phyloP scores from a whole-genome alignment of 192 early-diverging fungal species.

The Radiomyces spectabilis region DNA sequence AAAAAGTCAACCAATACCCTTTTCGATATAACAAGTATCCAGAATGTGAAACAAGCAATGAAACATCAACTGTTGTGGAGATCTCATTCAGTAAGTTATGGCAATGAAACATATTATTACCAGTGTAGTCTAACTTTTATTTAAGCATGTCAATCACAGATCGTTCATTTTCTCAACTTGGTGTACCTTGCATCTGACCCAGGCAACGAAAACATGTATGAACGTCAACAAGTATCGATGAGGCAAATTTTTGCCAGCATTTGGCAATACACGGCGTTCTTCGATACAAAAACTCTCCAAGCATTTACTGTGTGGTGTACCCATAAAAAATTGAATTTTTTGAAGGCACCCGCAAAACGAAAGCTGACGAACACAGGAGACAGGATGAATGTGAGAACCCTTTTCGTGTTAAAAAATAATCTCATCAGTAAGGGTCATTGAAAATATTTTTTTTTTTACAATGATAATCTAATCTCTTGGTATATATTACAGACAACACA shows the following conservation, averaged over 20 bases:
- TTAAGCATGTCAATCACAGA: neutral
- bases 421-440: no score
- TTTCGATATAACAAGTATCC: neutral
- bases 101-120: neutral
- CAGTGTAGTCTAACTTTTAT: neutral
- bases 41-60: neutral
- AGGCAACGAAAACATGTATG: neutral
- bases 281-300: neutral
- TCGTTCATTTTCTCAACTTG: neutral
- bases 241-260: neutral
- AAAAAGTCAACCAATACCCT: neutral
- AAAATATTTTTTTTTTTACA: no score
- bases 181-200: neutral
- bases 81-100: neutral
- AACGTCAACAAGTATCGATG: neutral
- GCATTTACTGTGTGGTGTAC: no score
- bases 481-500: no score
- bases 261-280: neutral
- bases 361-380: no score
- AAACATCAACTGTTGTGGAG: neutral
- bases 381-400: no score
- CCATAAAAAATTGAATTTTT: no score
- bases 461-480: no score
- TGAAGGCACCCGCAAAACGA: no score
- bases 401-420: no score